Evolutionary conservation across 768 basidiomycete species (phyloP), one percentile per base, ranked within the genome.

Genomic region (Strobilomyces confusus): DNA sequence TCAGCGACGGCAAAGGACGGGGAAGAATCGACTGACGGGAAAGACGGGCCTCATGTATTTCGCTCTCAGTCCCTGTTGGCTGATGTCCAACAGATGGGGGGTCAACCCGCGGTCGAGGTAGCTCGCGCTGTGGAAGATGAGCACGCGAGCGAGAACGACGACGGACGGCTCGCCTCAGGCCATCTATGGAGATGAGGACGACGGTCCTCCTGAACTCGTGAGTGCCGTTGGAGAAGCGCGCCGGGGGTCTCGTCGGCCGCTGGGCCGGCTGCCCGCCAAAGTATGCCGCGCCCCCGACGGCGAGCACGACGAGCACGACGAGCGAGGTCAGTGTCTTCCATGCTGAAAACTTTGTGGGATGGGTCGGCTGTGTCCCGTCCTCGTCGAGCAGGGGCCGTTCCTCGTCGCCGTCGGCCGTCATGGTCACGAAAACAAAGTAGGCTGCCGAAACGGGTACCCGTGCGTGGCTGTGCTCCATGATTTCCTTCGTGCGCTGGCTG

Each of bases 41-140:
- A 95, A 95, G 8, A 92, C 68, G n/a, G 94, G 89, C 44, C 77
- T 76, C 84, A 95, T 85, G 5, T 81, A 89, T 68, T 95, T 91
- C 3, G 94, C 92, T 32, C 90, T 78, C n/a, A 95, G 62, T 1
- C 93, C 93, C 63, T 86, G 77, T 71, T 86, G 81, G 63, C 89
- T 89, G 54, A 93, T 86, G 52, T 82, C 81, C 41, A 92, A 73
- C 13, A 95, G 70, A 67, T 95, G 86, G 1, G 92, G 92, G 1
- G 92, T 94, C 38, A 94, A 67, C 0, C 88, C 89, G 45, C 89
- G 78, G 66, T 93, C 89, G 23, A 95, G 77, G 63, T 95, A 95
- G 66, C 90, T 89, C 33, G 92, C 89, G 49, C 91, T 91, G 55
- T 55, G 1, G 30, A 15, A 19, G 40, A 50, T 65, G 13, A 55